A percentile compares a stretch with the other conserved stretches of the same genome.
phyloP scores from a whole-genome alignment of 1,139 yeast species.

The Saccharomyces uvarum region DNA sequence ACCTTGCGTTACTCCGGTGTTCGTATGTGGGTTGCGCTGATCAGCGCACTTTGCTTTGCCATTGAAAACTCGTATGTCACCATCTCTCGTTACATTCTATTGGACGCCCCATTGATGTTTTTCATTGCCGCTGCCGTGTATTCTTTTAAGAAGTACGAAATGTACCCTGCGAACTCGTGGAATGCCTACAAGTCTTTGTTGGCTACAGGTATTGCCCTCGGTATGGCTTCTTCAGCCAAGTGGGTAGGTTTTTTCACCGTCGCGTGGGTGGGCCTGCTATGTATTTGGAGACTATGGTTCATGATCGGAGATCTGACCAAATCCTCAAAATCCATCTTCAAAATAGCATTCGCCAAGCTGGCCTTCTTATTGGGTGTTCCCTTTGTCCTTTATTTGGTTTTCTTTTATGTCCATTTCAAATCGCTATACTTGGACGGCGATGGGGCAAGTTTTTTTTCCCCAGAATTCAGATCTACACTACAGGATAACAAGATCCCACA shows the following conservation, averaged over 20 bases:
- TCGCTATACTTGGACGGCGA: conserved; percentile 71
- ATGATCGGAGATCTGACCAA: conserved; percentile 70
- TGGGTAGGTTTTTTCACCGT: conserved; percentile 97
- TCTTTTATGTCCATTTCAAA: conserved; percentile 75
- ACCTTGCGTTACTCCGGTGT: conserved; percentile 86
- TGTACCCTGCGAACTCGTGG: conserved; percentile 61
- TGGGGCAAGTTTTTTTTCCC: conserved; percentile 82
- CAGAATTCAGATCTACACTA: conserved; percentile 78
- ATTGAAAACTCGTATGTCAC: conserved; percentile 84
- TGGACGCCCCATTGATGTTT: conserved; percentile 85
- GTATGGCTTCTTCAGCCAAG: conserved; percentile 81
- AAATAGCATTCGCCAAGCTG: conserved; percentile 46
- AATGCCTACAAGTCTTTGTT: conserved; percentile 66
- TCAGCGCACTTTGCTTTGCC: conserved; percentile 59
- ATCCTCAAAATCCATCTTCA: conserved; percentile 23
- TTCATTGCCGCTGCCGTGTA: conserved; percentile 84
- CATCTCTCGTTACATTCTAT: conserved; percentile 78
- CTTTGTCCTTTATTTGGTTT: conserved; percentile 51
- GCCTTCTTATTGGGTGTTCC: conserved; percentile 64
- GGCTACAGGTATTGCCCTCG: conserved; percentile 74
- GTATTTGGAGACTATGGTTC: conserved; percentile 78
- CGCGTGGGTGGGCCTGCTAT: conserved; percentile 80
- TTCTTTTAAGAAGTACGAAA: conserved; percentile 73
- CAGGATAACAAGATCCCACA: conserved; percentile 63
- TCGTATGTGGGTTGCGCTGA: conserved; percentile 62